Percentiles rank a stretch among this genome's conserved stretches.
Evolutionary conservation across 176 grass and related monocot genomes (phyloP).

Genomic region (Pontederia crassipes): DNA sequence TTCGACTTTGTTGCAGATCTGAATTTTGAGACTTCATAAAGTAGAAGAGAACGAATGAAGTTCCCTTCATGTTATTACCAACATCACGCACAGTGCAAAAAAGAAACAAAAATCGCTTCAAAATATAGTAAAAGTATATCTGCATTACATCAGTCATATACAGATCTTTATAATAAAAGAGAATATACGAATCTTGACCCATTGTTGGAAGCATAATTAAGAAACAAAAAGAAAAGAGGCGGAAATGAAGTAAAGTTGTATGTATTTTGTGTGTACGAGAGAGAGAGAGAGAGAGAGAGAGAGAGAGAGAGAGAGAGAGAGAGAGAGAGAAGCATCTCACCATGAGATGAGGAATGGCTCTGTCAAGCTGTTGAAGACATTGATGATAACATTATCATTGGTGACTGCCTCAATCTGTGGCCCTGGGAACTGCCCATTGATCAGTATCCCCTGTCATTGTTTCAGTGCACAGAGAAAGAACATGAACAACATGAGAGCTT

Average conservation of each 20-base stretch:
- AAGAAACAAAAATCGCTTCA: too few relatives aligned
- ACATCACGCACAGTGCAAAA: too few relatives aligned
- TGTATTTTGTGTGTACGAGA: background rate
- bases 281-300: too few relatives aligned
- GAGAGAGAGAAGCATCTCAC: constrained; percentile 11
- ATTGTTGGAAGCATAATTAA: background rate
- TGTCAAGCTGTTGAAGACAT: constrained; percentile 84
- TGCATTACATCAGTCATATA: too few relatives aligned
- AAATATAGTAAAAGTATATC: too few relatives aligned
- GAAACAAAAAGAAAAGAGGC: background rate
- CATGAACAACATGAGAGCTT: too few relatives aligned
- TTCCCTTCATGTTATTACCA: too few relatives aligned
- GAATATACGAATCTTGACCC: too few relatives aligned
- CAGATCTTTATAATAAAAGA: too few relatives aligned
- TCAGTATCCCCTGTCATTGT: constrained; percentile 71
- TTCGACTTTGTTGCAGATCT: too few relatives aligned
- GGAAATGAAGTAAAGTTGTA: background rate
- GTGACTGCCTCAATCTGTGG: constrained; percentile 94
- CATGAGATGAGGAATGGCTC: constrained; percentile 84
- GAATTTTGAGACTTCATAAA: too few relatives aligned
- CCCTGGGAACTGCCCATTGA: constrained; percentile 95
- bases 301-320: background rate
- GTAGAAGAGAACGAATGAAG: too few relatives aligned
- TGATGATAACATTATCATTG: constrained; percentile 95
- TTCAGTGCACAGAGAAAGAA: background rate